Conservation (phyloP, 345 rosid species). For the Anastatica hierochuntica region DNA sequence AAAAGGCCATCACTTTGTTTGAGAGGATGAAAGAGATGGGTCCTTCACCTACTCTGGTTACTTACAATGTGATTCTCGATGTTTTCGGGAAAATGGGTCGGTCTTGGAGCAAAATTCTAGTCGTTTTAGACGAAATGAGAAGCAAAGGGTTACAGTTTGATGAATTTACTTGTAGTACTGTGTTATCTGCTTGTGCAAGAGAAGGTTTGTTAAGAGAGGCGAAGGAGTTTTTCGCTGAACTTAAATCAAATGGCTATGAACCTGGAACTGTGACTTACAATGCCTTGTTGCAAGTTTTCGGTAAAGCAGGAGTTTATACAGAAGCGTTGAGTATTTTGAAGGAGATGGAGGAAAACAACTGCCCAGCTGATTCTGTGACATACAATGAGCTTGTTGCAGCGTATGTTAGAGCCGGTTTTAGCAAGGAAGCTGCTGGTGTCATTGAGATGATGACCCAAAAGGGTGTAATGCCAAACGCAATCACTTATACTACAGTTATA, state of each 20-base stretch:
- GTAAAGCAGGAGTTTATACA: conserved; percentile 65
- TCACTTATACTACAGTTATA: conserved; percentile 76
- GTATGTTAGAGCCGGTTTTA: conserved; percentile 76
- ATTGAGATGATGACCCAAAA: conserved; percentile 51
- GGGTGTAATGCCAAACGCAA: conserved; percentile 68
- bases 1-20: conserved; percentile 47
- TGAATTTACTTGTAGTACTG: conserved; percentile 90
- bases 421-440: conserved; percentile 66
- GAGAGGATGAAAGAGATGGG: conserved; percentile 64
- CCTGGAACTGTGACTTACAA: conserved; percentile 80
- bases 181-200: conserved; percentile 78
- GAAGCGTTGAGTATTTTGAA: conserved; percentile 65
- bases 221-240: conserved; percentile 50
- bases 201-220: conserved; percentile 76
- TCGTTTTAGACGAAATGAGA: conserved; percentile 61
- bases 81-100: conserved; percentile 86
- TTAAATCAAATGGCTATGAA: conserved; percentile 57
- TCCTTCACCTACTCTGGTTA: conserved; percentile 64
- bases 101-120: conserved; percentile 57
- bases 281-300: conserved; percentile 65
- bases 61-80: conserved; percentile 86
- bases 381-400: conserved; percentile 84
- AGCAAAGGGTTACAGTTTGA: conserved; percentile 48
- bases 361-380: conserved; percentile 61
- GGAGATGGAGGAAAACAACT: conserved; percentile 79